Base-by-base conservation (phyloP, 2,329 filamentous ascomycete species). In the Colletotrichum tofieldiae region DNA sequence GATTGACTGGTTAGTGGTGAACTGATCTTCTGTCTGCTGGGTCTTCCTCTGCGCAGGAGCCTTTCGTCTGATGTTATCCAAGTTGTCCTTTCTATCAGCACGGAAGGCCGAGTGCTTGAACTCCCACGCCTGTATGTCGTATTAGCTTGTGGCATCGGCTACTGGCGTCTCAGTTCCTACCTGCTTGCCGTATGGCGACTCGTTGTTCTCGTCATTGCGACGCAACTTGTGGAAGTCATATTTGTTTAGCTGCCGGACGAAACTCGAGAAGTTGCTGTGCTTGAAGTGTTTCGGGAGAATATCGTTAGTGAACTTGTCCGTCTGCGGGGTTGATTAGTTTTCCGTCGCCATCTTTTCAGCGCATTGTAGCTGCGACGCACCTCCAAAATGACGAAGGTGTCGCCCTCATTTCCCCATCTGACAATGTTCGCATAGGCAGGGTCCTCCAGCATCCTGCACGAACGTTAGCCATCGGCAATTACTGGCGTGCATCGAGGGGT, bases 211-310 rank as follows among this genome's bases (percentile, higher is more conserved):
- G 79, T 97, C 94, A 76, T 94, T 97, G 78, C 95, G 94, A 75
- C 96, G 91, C 75, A 98, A 95, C 87, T 99, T 99, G 87, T 99
- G 96, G 77, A 99, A 99, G 80, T 98, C 95, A 82, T 97, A 98
- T 81, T 98, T 98, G 86, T 98, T 98, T 71, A 98, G 86, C 81
- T 98, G 95, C 60, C 95, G 93, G 71, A 98, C 95, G 80, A 98
- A 98, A 83, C 95, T 98, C 41, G 95, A 95, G 85, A 98, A 98
- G 82, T 98, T 98, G 89, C 94, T 97, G 84, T 98, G 96, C 84
- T 99, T 99, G 87, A 99, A 99, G 79, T 98, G 95, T 81, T 98
- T 98, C 2, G 96, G 96, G 20, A 99, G 90, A 77, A 99, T 97
- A 49, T 94, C 93, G 82, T 98, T 98, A 29, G 96, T 98, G 80